A percentile compares a stretch with the other conserved stretches of the same genome.
Conservation (phyloP, 2,329 filamentous ascomycete species). For the Pseudopithomyces chartarum region DNA sequence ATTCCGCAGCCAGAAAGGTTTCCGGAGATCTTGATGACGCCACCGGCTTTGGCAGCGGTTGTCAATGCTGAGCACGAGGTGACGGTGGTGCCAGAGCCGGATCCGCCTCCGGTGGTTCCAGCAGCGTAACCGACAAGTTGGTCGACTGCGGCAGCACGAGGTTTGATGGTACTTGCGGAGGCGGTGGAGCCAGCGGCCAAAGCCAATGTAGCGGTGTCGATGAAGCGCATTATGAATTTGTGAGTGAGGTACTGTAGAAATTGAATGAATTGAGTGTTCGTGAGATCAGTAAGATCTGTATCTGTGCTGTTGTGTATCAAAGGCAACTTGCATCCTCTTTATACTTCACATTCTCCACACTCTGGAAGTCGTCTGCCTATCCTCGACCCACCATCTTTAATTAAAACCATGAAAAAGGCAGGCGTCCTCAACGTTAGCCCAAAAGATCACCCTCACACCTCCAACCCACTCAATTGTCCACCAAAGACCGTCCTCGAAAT, state of each 20-base stretch:
- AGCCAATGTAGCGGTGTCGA: constrained; percentile 27
- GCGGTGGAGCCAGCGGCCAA: constrained; percentile 34
- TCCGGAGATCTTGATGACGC: constrained; percentile 41
- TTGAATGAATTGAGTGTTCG: neutral
- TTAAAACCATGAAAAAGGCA: neutral
- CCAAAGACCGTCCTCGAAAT: constrained; percentile 3
- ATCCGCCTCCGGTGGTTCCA: constrained; percentile 61
- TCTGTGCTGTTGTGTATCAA: neutral
- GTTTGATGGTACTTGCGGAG: constrained; percentile 26
- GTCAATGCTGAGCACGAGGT: constrained; percentile 57
- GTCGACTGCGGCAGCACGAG: constrained; percentile 34
- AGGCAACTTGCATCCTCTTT: neutral
- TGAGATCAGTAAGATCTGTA: neutral
- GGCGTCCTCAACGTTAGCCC: neutral
- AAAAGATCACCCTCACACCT: neutral
- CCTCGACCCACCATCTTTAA: neutral
- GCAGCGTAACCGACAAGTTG: constrained; percentile 53
- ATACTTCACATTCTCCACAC: neutral
- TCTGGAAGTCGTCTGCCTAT: neutral
- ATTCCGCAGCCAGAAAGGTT: constrained; percentile 39
- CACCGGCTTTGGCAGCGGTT: constrained; percentile 50
- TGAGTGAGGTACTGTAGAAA: neutral
- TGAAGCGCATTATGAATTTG: constrained; percentile 31
- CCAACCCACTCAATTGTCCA: constrained; percentile 1
- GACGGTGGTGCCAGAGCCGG: constrained; percentile 62